Base-by-base conservation (phyloP, 2,329 filamentous ascomycete species). In the Colletotrichum neosansevieriae region DNA sequence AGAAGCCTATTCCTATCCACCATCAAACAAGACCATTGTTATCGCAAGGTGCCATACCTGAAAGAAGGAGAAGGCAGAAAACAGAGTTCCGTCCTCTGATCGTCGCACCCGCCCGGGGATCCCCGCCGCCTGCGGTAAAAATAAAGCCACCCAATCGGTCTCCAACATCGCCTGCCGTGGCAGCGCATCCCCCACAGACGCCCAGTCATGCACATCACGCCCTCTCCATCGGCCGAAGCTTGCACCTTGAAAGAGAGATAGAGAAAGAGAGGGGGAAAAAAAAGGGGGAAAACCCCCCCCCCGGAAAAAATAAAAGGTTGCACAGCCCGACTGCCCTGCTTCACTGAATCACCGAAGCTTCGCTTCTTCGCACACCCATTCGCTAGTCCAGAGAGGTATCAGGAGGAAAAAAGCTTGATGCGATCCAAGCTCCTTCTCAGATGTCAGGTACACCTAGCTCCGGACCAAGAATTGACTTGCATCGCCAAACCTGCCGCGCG, bases 201-300 rank as follows among this genome's bases (percentile, higher is more conserved):
- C 61, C 61, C 65, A 65, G 61, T 65, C 61, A 68, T 68, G 65
- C 65, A 68, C 24, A 68, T 59, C 65, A 65, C 61, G 54, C 38
- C 49, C 42, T 47, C 40, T 50, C 56, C 60, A 68, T 68, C 61
- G 61, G 61, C 61, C 65, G 54, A 68, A 68, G 65, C 54, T 65
- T 65, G 54, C 65, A 50, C 54, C 61, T 59, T 54, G 21, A 42
- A 53, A 38, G 44, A 6, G 24, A 6, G 24, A 21, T 3, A 21
- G 3, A 21, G 21, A 21, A 4, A 21, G 21, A 3, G 21, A 21
- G 21, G 3, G 21, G 3, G 21, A 21, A 4, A 21, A 4, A 21
- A 4, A 29, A 6, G 24, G 24, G 24, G 4, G 6, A 29, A 29
- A 29, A 29, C n/a, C n/a, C n/a, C n/a, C n/a, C n/a, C n/a, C n/a